These are phyloP conservation scores for Hypoxylon fragiforme DNA, from an alignment of 495 filamentous ascomycete genomes.

Conservation along the genomic window DNA sequence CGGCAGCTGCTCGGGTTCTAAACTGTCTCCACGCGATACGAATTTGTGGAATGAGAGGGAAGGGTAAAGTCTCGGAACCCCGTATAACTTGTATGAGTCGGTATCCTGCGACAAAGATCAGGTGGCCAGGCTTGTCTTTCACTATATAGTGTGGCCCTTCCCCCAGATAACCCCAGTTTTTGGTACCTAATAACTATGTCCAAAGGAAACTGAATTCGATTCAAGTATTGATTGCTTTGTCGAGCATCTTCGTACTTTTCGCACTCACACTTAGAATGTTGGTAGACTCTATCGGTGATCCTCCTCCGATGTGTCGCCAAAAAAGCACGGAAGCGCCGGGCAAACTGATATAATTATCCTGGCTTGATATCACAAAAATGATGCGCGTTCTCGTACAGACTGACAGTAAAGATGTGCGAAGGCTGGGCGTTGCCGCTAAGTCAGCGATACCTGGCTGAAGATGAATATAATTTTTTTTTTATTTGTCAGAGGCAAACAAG, in stretches of 20 bases:
- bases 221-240: background rate
- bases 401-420: background rate
- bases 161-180: slow-evolving; percentile 6
- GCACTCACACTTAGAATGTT: no score
- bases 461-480: no score
- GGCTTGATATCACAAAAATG: background rate
- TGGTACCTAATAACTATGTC: background rate
- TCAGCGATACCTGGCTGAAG: background rate
- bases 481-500: no score
- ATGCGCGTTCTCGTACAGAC: slow-evolving; percentile 1
- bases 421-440: slow-evolving; percentile 8
- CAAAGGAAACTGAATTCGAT: slow-evolving; percentile 1
- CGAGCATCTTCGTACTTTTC: background rate
- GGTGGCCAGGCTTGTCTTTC: slow-evolving; percentile 16
- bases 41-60: slow-evolving; percentile 40
- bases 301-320: no score
- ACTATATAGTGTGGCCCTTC: background rate
- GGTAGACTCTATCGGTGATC: no score
- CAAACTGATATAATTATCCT: slow-evolving; percentile 19
- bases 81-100: slow-evolving; percentile 34
- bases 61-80: slow-evolving; percentile 38
- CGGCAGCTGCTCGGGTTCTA: slow-evolving; percentile 32
- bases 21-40: slow-evolving; percentile 40
- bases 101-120: slow-evolving; percentile 35
- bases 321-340: slow-evolving; percentile 28